These are phyloP conservation scores for Auricularia sp. DNA, from an alignment of 768 basidiomycete species.

Conservation along the genomic window DNA sequence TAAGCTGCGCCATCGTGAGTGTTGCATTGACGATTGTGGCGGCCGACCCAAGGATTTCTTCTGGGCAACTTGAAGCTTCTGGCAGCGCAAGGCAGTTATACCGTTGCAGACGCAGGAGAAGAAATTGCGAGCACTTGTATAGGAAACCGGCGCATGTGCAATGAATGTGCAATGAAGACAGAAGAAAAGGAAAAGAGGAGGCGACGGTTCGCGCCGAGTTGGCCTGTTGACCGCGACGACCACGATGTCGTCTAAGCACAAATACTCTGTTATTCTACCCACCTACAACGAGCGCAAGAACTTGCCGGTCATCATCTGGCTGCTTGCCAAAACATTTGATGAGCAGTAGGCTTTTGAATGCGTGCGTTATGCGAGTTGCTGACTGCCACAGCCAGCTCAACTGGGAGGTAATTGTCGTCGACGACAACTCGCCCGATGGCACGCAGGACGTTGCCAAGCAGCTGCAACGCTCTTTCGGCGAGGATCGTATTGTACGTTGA, in stretches of 20 bases:
- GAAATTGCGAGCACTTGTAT: too few species aligned
- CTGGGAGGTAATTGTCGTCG: conserved; percentile 87
- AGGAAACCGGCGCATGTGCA: too few species aligned
- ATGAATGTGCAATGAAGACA: too few species aligned
- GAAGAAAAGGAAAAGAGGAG: background rate
- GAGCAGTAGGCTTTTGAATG: conserved; percentile 46
- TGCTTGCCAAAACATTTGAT: conserved; percentile 65
- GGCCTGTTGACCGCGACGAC: background rate
- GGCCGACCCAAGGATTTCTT: too few species aligned
- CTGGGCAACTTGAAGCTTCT: too few species aligned
- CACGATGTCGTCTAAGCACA: conserved; percentile 32
- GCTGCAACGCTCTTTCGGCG: conserved; percentile 69
- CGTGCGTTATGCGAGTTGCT: background rate
- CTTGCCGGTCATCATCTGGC: conserved; percentile 78
- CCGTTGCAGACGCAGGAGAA: too few species aligned
- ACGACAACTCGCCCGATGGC: conserved; percentile 88
- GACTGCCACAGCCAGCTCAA: conserved; percentile 44
- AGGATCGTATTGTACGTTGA: conserved; percentile 63
- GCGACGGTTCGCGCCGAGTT: background rate
- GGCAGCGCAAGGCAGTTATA: too few species aligned
- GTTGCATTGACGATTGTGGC: too few species aligned
- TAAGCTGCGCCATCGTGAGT: background rate
- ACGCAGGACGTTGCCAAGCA: conserved; percentile 82
- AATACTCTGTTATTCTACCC: conserved; percentile 86
- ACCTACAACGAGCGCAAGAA: conserved; percentile 94